Evolutionary conservation across 2,329 filamentous ascomycete species (phyloP), one percentile per base, ranked within the genome.

Genomic region (Sclerotiophoma versabilis): DNA sequence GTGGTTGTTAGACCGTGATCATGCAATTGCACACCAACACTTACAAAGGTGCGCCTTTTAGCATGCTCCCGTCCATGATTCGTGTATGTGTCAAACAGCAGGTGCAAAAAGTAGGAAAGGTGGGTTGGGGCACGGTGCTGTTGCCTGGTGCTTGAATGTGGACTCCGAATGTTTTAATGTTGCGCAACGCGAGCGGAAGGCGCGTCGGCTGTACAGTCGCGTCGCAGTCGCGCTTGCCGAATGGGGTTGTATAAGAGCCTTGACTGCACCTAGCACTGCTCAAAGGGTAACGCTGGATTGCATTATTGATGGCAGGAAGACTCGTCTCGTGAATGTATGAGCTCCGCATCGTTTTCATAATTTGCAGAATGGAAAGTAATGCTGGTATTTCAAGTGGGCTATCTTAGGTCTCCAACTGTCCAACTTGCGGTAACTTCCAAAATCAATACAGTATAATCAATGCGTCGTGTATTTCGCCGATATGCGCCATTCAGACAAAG

Each of bases 1-100:
- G 53, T 33, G 39, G 14, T 37, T 47, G 56, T 70, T 39, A 68
- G 58, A 20, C 23, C 22, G 33, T 25, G 46, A n/a, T 22, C 23
- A 11, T 22, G n/a, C 14, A 27, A 5, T 5, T 32, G 15, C 12
- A 20, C 17, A 8, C 17, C 14, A n/a, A 9, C 17, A 55, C 65
- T 57, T 62, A 73, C 71, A 71, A 73, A 22, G 70, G 69, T 39
- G 58, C 64, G 10, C 63, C 65, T 57, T 54, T 63, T 7, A 73
- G 61, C 54, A 73, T 30, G 17, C 63, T 63, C 1, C 67, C 63
- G 3, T 69, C 64, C 51, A 54, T 54, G 19, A 6, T 34, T 1
- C 17, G 27, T 15, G 33, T 26, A 6, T 6, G 22, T 17, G 11
- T 3, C 11, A n/a, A 12, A 14, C 3, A 33, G 30, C 14, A 3